phyloP scores from a whole-genome alignment of 2,329 filamentous ascomycete species.

The Scleromitrula shiraiana region DNA sequence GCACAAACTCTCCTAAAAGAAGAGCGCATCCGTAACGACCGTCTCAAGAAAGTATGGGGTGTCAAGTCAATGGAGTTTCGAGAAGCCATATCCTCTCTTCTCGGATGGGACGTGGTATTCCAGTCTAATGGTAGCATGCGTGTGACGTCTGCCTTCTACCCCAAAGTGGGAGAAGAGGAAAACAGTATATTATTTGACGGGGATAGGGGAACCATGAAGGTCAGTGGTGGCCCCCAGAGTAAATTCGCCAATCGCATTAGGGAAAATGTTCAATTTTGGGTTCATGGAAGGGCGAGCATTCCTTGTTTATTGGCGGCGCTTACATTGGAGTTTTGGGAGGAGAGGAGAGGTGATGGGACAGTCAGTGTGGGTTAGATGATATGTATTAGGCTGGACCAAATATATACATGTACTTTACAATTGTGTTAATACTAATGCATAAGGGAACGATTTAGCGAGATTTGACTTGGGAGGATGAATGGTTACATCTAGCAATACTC shows the following conservation, averaged over 20 bases:
- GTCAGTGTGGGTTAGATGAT: slow-evolving; percentile 11
- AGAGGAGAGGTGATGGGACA: slow-evolving; percentile 32
- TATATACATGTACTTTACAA: too few relatives aligned
- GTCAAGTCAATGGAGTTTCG: slow-evolving; percentile 91
- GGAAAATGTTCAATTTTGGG: slow-evolving; percentile 90
- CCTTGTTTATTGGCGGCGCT: slow-evolving; percentile 86
- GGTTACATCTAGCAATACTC: too few relatives aligned
- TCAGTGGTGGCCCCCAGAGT: slow-evolving; percentile 80
- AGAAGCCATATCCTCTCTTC: slow-evolving; percentile 81
- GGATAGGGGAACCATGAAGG: slow-evolving; percentile 95
- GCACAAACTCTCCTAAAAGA: slow-evolving; percentile 61
- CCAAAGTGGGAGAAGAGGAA: slow-evolving; percentile 55
- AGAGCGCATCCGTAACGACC: slow-evolving; percentile 72
- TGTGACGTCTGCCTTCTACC: slow-evolving; percentile 78
- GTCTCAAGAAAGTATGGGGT: slow-evolving; percentile 88
- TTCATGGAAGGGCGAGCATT: slow-evolving; percentile 86
- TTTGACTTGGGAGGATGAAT: too few relatives aligned
- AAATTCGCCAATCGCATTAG: slow-evolving; percentile 78
- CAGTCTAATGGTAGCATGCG: slow-evolving; percentile 95
- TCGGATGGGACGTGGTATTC: slow-evolving; percentile 94
- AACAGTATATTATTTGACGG: slow-evolving; percentile 80
- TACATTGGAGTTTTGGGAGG: slow-evolving; percentile 89
- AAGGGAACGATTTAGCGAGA: too few relatives aligned
- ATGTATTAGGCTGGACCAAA: neutral
- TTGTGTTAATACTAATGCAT: too few relatives aligned